Base-by-base conservation (phyloP, 768 basidiomycete genomes). In the Myochromella boudieri region DNA sequence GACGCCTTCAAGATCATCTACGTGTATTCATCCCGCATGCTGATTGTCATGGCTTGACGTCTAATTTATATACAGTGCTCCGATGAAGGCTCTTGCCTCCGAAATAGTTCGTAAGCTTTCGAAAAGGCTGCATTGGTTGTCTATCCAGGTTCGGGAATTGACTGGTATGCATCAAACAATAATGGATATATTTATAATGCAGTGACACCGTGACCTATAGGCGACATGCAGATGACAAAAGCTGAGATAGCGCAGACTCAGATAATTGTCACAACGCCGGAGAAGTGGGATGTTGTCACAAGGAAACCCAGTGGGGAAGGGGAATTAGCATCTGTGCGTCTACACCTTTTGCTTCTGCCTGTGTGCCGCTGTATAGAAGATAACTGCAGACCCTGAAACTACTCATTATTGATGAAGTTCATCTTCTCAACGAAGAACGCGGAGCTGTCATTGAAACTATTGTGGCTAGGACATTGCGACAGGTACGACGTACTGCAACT, bases 211-310 rank as follows among this genome's bases (percentile, higher is more conserved):
- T 15, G 17, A 28, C 31, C 18, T 28, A 29, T 25, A 78, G 78
- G 95, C 66, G 97, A 99, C 60, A 98, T 98, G 95, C 97, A 98
- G 64, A 68, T 99, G 63, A 92, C 97, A 12, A 87, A 89, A 64
- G 77, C 83, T 28, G 95, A 98, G 68, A 94, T 99, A 49, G 87
- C 88, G 1, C 84, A 88, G 65, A 98, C 97, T 8, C 95, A 97
- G 61, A 86, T 99, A 36, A 98, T 99, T 48, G 94, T 99, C 6
- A 99, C 97, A 2, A 99, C 97, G 1, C 97, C 97, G 0, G 97
- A 99, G 64, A 99, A 99, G 65, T 99, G 97, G 97, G 97, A 98
- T 56, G 97, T 99, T 0, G 97, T 99, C 2, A 99, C 97, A 7
- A 74, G 97, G 51, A 98, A 97, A 63, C 93, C 95, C 1, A 93